Evolutionary conservation across 495 filamentous ascomycete species (phyloP), one percentile per base, ranked within the genome.

Genomic region (Amphirosellinia nigrospora): DNA sequence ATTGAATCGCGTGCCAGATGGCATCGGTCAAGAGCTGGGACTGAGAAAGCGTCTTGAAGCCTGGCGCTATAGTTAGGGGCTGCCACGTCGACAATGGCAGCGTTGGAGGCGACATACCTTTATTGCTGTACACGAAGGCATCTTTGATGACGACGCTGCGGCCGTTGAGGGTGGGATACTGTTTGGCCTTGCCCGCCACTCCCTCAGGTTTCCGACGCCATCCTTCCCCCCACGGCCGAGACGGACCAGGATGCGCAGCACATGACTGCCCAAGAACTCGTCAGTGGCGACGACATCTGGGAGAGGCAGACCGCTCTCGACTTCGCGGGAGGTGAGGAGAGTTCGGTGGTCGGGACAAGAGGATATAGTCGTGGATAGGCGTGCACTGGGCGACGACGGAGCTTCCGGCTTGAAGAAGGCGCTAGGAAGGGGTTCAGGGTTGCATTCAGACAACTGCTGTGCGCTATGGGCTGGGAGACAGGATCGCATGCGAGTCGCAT

Each of bases 401-500:
- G 86, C 93, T 98, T 65, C 74, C 76, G 45, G 72, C 84, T 93
- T 92, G 87, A 97, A 97, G 91, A 98, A 98, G 85, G 96, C 93
- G 92, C 90, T 78, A 99, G 88, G 82, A 97, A 97, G 78, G 96
- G 96, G 82, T 98, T 99, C 90, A 98, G 89, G 96, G 93, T 90
- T 94, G 95, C 95, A 98, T 98, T 93, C 95, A 78, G 74, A 68
- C 71, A 76, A 60, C 46, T 67, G 64, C 36, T 67, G 28, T 68
- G 70, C 69, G 38, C 62, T 61, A 66, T 59, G 43, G 30, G 16
- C 48, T 15, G 58, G 66, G 21, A 30, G 45, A 21, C 56, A 50
- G 64, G 23, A n/a, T 67, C 32, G 53, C 64, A 70, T 38, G 23
- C 1, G 43, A 6, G 30, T 38, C 48, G 36, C 48, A 21, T 7